These are phyloP conservation scores for Aspergillus coremiiformis DNA, from an alignment of 495 filamentous ascomycete genomes.

Conservation along the genomic window DNA sequence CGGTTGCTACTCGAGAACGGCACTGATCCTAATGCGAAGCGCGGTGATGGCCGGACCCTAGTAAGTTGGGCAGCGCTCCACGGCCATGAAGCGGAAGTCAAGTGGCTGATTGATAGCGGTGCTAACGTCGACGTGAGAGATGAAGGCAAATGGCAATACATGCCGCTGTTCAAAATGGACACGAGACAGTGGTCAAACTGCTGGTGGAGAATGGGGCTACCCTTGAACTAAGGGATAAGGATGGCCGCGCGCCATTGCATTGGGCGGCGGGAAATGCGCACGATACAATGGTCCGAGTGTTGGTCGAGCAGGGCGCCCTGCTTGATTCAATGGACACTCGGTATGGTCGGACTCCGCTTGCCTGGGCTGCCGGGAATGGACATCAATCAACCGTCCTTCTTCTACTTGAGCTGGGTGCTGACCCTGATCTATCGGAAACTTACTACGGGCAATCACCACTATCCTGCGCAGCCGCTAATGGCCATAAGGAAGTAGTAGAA, in stretches of 20 bases:
- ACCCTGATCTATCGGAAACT: constrained; percentile 19
- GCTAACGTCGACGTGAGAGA: no score
- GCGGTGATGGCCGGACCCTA: no score
- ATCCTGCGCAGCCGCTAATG: constrained; percentile 17
- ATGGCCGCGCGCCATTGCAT: constrained; percentile 14
- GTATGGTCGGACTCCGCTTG: neutral
- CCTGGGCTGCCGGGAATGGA: constrained; percentile 8
- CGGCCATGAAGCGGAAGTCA: no score
- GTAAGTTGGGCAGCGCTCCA: no score
- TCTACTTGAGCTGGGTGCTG: constrained; percentile 13
- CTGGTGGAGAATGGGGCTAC: neutral
- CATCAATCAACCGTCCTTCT: no score
- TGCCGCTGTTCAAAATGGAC: neutral
- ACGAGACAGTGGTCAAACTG: constrained; percentile 6
- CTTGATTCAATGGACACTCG: no score
- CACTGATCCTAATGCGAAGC: no score
- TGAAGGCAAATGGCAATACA: no score
- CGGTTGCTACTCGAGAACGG: no score
- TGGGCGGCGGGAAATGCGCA: constrained; percentile 18
- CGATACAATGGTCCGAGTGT: constrained; percentile 14
- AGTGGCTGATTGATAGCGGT: no score
- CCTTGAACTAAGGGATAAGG: constrained; percentile 11
- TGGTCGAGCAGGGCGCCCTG: constrained; percentile 1
- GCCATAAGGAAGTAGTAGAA: constrained; percentile 14
- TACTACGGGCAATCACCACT: constrained; percentile 13